These are phyloP conservation scores for Sedum album DNA, from an alignment of 164 flowering plant species.

Conservation along the genomic window DNA sequence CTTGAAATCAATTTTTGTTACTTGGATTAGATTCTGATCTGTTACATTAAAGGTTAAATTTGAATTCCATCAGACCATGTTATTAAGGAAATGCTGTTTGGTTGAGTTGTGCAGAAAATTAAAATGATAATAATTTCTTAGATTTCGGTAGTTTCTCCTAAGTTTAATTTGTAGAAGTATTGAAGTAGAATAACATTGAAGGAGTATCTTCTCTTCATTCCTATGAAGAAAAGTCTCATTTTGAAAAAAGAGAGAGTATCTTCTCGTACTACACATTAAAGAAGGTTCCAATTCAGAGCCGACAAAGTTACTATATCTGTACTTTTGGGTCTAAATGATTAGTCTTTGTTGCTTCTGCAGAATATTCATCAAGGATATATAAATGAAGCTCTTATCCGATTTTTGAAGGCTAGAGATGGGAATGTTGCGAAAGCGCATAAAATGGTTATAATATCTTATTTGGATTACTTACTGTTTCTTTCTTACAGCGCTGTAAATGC, in stretches of 20 bases:
- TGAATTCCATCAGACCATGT: not conserved
- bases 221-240: too few species aligned
- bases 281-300: not conserved
- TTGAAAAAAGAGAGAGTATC: too few species aligned
- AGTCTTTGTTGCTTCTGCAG: slow-evolving; percentile 21
- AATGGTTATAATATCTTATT: slow-evolving; percentile 28
- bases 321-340: not conserved
- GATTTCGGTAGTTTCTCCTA: not conserved
- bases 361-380: slow-evolving; percentile 53
- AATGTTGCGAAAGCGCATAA: slow-evolving; percentile 49
- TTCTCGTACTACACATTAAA: too few species aligned
- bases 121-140: not conserved
- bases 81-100: not conserved
- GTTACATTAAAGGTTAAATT: not conserved
- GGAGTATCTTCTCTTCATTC: too few species aligned
- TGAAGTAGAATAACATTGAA: too few species aligned
- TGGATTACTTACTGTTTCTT: not conserved
- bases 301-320: not conserved
- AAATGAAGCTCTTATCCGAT: slow-evolving; percentile 34
- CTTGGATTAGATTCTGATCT: not conserved
- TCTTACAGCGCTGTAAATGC: not conserved
- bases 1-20: not conserved
- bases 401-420: slow-evolving; percentile 57
- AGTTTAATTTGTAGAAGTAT: not conserved
- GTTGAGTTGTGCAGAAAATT: not conserved